Evolutionary conservation across 2,329 filamentous ascomycete genomes (phyloP).

Genomic region (Pseudogymnoascus sp.): DNA sequence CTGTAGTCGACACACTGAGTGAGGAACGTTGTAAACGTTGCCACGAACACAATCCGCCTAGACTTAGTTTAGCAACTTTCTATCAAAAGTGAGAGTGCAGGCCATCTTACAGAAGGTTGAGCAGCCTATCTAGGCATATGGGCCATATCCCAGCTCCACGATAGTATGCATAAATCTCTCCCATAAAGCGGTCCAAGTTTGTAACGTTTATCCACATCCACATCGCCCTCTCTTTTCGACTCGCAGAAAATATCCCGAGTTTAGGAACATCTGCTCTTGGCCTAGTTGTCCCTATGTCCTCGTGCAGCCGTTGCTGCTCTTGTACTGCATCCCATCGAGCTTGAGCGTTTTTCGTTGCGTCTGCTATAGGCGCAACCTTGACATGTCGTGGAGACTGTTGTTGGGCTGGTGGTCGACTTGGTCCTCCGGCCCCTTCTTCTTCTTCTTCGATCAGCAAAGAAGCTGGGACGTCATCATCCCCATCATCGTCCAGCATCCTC

Average conservation of each 20-base stretch:
- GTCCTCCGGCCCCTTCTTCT: slow-evolving; percentile 16
- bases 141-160: slow-evolving; percentile 62
- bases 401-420: slow-evolving; percentile 16
- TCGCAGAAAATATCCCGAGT: slow-evolving; percentile 40
- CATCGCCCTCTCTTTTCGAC: slow-evolving; percentile 60
- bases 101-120: slow-evolving; percentile 49
- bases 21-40: slow-evolving; percentile 61
- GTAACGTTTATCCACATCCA: slow-evolving; percentile 68
- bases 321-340: slow-evolving; percentile 50
- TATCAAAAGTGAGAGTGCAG: not conserved
- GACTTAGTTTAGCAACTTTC: slow-evolving; percentile 12
- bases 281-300: slow-evolving; percentile 26
- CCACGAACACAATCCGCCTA: slow-evolving; percentile 58
- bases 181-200: slow-evolving; percentile 63
- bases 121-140: slow-evolving; percentile 49
- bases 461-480: slow-evolving; percentile 51
- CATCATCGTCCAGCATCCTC: slow-evolving; percentile 26
- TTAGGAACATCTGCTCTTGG: slow-evolving; percentile 36
- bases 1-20: slow-evolving; percentile 62
- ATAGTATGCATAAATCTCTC: slow-evolving; percentile 64
- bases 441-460: slow-evolving; percentile 53
- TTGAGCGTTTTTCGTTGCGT: slow-evolving; percentile 26
- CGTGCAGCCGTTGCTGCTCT: slow-evolving; percentile 43
- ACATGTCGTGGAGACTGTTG: slow-evolving; percentile 14
- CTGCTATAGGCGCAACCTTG: not conserved